Evolutionary conservation across 106 monocot genomes (phyloP).

Genomic region (Dactylorhiza incarnata): DNA sequence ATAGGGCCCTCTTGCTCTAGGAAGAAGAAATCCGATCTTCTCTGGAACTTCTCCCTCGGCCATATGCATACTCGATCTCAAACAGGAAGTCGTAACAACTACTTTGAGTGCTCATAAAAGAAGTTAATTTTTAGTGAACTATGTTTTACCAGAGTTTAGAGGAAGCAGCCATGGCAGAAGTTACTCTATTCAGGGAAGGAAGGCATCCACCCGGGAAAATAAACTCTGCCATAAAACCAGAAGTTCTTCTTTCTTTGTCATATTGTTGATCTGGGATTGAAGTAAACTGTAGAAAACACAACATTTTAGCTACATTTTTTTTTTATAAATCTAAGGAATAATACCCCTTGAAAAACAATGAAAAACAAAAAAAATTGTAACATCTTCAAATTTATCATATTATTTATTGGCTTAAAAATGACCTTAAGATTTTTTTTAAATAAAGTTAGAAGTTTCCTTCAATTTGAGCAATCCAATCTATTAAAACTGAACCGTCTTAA

Average conservation of each 20-base stretch:
- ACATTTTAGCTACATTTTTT: not conserved
- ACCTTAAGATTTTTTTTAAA: too few species aligned
- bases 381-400: too few species aligned
- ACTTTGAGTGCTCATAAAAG: not conserved
- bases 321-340: too few species aligned
- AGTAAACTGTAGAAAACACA: slow-evolving; percentile 45
- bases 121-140: not conserved
- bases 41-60: too few species aligned
- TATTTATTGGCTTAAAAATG: too few species aligned
- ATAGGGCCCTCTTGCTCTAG: too few species aligned
- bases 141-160: slow-evolving; percentile 66
- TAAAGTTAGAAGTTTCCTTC: too few species aligned
- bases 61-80: not conserved
- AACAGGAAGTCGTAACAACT: not conserved
- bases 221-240: slow-evolving; percentile 88
- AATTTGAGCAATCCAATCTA: not conserved
- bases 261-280: slow-evolving; percentile 89
- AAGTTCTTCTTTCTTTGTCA: slow-evolving; percentile 81
- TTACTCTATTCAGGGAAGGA: slow-evolving; percentile 79
- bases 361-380: too few species aligned
- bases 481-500: too few species aligned
- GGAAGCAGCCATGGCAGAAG: slow-evolving; percentile 76
- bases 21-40: too few species aligned
- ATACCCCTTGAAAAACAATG: too few species aligned
- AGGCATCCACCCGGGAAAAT: slow-evolving; percentile 89